phyloP scores from a whole-genome alignment of 2,329 filamentous ascomycete genomes.

The Ophiostoma piceae region DNA sequence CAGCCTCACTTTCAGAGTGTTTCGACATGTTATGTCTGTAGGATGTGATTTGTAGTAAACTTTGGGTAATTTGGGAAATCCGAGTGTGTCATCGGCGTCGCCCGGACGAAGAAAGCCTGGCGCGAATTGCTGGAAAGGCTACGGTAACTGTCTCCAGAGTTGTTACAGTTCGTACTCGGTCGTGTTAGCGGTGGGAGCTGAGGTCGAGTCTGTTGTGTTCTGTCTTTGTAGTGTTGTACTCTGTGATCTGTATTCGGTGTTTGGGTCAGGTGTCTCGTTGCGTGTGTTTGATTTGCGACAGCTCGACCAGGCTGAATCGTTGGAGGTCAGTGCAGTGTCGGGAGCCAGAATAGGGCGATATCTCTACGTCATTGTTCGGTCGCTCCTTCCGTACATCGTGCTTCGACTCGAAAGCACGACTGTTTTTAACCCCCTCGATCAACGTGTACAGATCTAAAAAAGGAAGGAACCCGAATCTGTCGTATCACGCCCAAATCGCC shows the following conservation, averaged over 20 bases:
- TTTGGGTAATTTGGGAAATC: neutral
- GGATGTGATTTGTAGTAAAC: neutral
- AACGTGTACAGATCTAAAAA: neutral
- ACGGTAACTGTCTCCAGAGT: neutral
- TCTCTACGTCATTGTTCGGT: neutral
- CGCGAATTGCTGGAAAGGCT: neutral
- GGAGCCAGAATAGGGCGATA: neutral
- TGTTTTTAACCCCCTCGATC: neutral
- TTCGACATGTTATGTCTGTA: conserved; percentile 15
- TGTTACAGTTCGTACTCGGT: conserved; percentile 2
- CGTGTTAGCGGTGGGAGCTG: neutral
- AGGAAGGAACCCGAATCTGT: conserved; percentile 1
- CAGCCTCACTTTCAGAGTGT: conserved; percentile 46
- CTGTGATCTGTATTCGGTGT: neutral
- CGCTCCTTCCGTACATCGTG: neutral
- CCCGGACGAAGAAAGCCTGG: neutral
- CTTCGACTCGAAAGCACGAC: neutral
- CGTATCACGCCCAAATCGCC: neutral
- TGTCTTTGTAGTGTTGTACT: neutral
- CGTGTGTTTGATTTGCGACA: neutral
- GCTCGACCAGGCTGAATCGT: neutral
- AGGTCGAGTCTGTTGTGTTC: neutral
- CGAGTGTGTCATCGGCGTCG: neutral
- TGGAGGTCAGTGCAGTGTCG: neutral
- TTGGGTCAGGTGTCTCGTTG: neutral